Base-by-base conservation (phyloP, 2,329 filamentous ascomycete genomes). In the Ophiobolus disseminans region DNA sequence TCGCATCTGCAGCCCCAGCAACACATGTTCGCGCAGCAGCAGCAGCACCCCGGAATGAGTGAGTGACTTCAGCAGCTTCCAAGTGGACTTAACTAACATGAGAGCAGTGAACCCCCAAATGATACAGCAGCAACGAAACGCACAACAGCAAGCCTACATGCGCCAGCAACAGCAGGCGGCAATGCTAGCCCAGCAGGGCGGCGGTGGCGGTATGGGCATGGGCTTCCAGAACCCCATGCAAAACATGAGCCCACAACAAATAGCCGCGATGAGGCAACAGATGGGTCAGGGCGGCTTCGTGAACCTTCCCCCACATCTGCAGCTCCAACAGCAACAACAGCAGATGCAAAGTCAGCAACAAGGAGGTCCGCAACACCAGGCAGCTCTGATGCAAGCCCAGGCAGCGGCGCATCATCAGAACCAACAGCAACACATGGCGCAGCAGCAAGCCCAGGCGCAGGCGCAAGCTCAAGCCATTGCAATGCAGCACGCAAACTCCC, bases 1-100 rank as follows among this genome's bases (percentile, higher is more conserved):
- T 86, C 87, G 66, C 89, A 92, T 68, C 70, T 91, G 44, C 89
- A 80, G 65, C 86, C 87, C 10, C 80, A 82, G 60, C 80, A 82
- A 60, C 82, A 80, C 50, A 77, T 83, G 70, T 79, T 83, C 58
- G 78, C 80, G 58, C 79, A 80, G 50, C 76, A 75, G 41, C 76
- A 75, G 57, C 78, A 77, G 28, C 62, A 66, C 31, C 63, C 55
- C 7, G 52, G 53, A 30, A 68, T 69, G 66, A 73, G 73, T 76
- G 60, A 70, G 74, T 72, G 13, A 7, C 25, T 8, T 10, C 8
- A 14, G 4, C 16, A n/a, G 3, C 10, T 20, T 17, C 16, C 31
- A 26, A 14, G 9, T 20, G 13, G 19, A 13, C 39, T 28, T 16
- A 46, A 10, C 62, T 48, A 58, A 53, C 50, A 45, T 40, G 3